These are phyloP conservation scores for Komagataella mondaviorum DNA, from an alignment of 805 yeast genomes.

Conservation along the genomic window DNA sequence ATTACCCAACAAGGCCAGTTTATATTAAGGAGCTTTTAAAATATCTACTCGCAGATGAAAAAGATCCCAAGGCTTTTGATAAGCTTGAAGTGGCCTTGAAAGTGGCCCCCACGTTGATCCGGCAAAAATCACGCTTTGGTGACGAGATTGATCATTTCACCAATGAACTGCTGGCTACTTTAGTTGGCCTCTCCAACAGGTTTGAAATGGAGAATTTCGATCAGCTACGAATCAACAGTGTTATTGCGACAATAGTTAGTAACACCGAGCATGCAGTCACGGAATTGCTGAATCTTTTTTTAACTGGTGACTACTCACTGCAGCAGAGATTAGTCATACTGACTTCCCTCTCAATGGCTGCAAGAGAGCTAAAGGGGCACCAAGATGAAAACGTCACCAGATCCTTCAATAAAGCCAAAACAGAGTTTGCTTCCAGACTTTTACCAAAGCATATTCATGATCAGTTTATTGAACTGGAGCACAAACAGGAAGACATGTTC, in stretches of 20 bases:
- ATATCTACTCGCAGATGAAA: constrained; percentile 34
- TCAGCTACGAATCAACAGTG: constrained; percentile 43
- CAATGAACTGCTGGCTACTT: constrained; percentile 31
- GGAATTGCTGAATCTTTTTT: constrained; percentile 32
- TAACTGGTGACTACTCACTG: constrained; percentile 66
- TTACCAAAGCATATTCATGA: constrained; percentile 36
- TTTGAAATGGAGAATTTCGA: constrained; percentile 50
- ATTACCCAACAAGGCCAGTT: constrained; percentile 34
- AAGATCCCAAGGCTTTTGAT: constrained; percentile 31
- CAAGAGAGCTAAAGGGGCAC: constrained; percentile 57
- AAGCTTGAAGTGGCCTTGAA: constrained; percentile 35
- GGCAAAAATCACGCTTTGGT: constrained; percentile 48
- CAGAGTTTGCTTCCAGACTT: constrained; percentile 20
- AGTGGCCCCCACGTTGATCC: constrained; percentile 43
- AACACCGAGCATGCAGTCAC: constrained; percentile 25
- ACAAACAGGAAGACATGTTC: constrained; percentile 7
- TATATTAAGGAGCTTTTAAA: constrained; percentile 61
- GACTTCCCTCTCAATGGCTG: constrained; percentile 55
- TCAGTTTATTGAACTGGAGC: constrained; percentile 17
- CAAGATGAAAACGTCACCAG: constrained; percentile 31
- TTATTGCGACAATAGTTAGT: constrained; percentile 51
- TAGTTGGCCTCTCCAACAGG: constrained; percentile 43
- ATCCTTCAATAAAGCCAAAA: constrained; percentile 1
- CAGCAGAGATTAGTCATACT: constrained; percentile 64
- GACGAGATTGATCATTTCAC: constrained; percentile 49